Conservation (phyloP, 768 basidiomycete species). For the Clitopilus passeckerianus region DNA sequence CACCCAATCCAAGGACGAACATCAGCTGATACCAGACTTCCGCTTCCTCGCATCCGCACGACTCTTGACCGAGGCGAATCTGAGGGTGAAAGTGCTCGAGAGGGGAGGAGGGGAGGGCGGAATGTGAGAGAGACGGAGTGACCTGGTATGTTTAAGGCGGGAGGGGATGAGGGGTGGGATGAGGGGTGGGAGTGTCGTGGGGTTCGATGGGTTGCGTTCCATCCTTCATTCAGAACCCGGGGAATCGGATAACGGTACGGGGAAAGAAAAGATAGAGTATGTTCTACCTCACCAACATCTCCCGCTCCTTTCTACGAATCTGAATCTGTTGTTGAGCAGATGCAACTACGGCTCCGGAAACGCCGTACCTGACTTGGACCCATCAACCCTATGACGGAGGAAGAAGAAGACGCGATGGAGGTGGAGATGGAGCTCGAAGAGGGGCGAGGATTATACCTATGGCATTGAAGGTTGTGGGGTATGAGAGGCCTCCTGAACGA, state of each 20-base stretch:
- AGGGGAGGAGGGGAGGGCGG: too few relatives aligned
- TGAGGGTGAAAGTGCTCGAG: conserved; percentile 23
- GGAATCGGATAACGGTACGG: too few relatives aligned
- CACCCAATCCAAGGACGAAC: conserved; percentile 10
- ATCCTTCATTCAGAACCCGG: too few relatives aligned
- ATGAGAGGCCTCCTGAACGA: conserved; percentile 23
- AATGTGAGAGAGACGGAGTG: neutral
- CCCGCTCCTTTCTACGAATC: conserved; percentile 4
- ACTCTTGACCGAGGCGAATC: conserved; percentile 45
- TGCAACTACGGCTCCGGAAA: too few relatives aligned
- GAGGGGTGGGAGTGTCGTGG: too few relatives aligned
- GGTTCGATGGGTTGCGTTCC: too few relatives aligned
- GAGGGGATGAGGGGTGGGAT: too few relatives aligned
- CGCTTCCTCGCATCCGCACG: conserved; percentile 46
- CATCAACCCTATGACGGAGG: too few relatives aligned
- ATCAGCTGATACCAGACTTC: conserved; percentile 40
- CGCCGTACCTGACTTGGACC: too few relatives aligned
- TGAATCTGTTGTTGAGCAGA: too few relatives aligned
- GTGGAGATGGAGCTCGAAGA: conserved; percentile 25
- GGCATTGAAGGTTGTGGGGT: conserved; percentile 35
- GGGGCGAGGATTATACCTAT: conserved; percentile 50
- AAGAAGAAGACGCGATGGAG: neutral
- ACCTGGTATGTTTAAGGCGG: neutral
- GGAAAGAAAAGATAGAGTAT: too few relatives aligned
- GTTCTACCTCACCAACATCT: too few relatives aligned